Percentiles rank a stretch among this genome's conserved stretches.
These are phyloP conservation scores for Kluyveromyces dobzhanskii DNA, from an alignment of 805 yeast genomes.

Conservation along the genomic window DNA sequence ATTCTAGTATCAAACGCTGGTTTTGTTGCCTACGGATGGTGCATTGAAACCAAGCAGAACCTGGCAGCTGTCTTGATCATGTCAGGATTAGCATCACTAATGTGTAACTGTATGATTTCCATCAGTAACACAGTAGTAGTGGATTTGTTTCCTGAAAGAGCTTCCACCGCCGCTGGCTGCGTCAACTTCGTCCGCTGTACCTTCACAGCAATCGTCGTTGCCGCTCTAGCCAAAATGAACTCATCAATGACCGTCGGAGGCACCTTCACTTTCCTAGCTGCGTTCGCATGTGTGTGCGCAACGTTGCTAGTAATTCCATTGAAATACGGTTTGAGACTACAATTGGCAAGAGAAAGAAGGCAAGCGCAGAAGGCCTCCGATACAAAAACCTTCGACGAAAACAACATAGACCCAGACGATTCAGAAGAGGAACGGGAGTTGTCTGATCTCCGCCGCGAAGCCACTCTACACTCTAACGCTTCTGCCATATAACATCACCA, in stretches of 20 bases:
- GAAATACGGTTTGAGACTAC: conserved; percentile 27
- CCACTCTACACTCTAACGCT: not conserved
- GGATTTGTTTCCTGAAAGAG: conserved; percentile 62
- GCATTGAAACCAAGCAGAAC: conserved; percentile 40
- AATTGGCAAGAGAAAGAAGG: conserved; percentile 6
- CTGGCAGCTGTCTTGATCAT: conserved; percentile 51
- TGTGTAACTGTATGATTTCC: conserved; percentile 51
- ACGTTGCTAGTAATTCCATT: conserved; percentile 21
- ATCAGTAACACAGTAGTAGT: conserved; percentile 59
- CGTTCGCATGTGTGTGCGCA: conserved; percentile 30
- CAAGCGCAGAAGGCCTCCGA: not conserved
- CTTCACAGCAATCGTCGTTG: conserved; percentile 63
- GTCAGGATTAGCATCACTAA: conserved; percentile 47
- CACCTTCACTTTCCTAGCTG: conserved; percentile 64
- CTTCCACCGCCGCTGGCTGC: conserved; percentile 69
- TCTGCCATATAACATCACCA: not conserved
- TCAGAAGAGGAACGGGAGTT: not conserved
- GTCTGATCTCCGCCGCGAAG: not conserved
- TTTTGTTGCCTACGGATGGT: conserved; percentile 64
- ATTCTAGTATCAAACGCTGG: conserved; percentile 32
- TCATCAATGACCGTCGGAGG: conserved; percentile 59
- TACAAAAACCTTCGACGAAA: not conserved
- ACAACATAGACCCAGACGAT: not conserved
- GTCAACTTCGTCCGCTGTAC: conserved; percentile 67
- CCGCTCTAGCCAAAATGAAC: conserved; percentile 56